Percentiles rank a stretch among this genome's conserved stretches.
phyloP scores from a whole-genome alignment of 306 rosid genomes.

The Benincasa hispida region DNA sequence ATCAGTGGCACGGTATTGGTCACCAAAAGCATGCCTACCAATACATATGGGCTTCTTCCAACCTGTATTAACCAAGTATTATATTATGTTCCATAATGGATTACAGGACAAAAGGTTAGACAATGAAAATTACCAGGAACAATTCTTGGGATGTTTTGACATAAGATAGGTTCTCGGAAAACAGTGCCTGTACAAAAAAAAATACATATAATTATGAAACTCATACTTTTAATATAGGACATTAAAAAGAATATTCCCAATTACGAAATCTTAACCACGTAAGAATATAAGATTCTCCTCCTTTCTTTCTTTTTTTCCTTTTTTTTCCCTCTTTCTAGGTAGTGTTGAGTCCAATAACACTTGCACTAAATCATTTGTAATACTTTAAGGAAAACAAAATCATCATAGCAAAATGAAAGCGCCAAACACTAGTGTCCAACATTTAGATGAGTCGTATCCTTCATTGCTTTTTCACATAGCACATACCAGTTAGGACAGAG shows the following conservation, averaged over 20 bases:
- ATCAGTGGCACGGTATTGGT: constrained; percentile 96
- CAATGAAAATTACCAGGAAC: constrained; percentile 46
- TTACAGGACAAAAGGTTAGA: constrained; percentile 11
- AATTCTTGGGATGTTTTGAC: constrained; percentile 68
- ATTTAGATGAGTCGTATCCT: not conserved
- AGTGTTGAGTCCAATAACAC: not conserved
- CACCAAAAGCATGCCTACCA: constrained; percentile 98
- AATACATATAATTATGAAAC: not conserved
- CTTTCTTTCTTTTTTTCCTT: not conserved
- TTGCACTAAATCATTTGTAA: not conserved
- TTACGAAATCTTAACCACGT: not conserved
- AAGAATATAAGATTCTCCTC: not conserved
- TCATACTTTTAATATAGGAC: not conserved
- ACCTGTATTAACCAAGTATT: constrained; percentile 43
- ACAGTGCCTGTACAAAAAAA: constrained; percentile 58
- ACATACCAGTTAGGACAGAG: not conserved
- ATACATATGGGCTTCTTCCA: constrained; percentile 98
- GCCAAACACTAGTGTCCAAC: not conserved
- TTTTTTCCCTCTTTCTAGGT: not conserved
- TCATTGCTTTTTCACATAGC: not conserved
- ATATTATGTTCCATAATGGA: constrained; percentile 10
- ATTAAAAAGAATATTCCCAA: not conserved
- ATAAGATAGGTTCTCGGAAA: constrained; percentile 89
- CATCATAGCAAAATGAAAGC: not conserved
- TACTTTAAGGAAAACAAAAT: not conserved